Conservation (phyloP, 164 flowering plant species). For the Dillenia suffruticosa region DNA sequence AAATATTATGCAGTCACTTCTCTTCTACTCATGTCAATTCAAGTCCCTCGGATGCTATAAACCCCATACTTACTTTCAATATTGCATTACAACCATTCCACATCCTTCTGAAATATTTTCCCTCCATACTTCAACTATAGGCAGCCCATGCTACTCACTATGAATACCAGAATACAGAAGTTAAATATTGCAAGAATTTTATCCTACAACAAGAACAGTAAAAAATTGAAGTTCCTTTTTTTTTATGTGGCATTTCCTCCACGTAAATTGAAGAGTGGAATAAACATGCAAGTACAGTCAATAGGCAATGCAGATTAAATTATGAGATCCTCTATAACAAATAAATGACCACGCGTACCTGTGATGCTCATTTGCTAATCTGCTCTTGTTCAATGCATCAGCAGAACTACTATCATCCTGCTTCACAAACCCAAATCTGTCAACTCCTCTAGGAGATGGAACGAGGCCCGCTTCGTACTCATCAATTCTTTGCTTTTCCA, state of each 20-base stretch:
- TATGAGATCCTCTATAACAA: neutral
- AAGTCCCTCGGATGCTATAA: no score
- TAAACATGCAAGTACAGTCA: neutral
- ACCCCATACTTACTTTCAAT: no score
- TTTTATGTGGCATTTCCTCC: neutral
- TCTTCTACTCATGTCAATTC: no score
- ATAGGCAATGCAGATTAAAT: neutral
- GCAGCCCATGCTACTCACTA: no score
- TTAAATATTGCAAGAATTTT: neutral
- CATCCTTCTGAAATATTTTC: no score
- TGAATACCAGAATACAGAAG: no score
- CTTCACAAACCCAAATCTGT: slow-evolving; percentile 78
- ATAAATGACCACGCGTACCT: slow-evolving; percentile 34
- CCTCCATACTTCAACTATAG: no score
- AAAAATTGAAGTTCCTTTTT: neutral
- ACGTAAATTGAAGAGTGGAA: neutral
- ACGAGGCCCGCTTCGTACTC: slow-evolving; percentile 55
- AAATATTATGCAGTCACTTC: no score
- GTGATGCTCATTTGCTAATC: slow-evolving; percentile 39
- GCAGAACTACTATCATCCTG: slow-evolving; percentile 36
- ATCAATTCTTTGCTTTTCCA: slow-evolving; percentile 62
- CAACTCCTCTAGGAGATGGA: slow-evolving; percentile 44
- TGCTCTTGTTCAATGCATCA: slow-evolving; percentile 36
- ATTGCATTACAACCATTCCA: no score
- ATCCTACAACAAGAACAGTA: neutral